phyloP scores from a whole-genome alignment of 2,329 filamentous ascomycete genomes.

The Penicillium expansum region DNA sequence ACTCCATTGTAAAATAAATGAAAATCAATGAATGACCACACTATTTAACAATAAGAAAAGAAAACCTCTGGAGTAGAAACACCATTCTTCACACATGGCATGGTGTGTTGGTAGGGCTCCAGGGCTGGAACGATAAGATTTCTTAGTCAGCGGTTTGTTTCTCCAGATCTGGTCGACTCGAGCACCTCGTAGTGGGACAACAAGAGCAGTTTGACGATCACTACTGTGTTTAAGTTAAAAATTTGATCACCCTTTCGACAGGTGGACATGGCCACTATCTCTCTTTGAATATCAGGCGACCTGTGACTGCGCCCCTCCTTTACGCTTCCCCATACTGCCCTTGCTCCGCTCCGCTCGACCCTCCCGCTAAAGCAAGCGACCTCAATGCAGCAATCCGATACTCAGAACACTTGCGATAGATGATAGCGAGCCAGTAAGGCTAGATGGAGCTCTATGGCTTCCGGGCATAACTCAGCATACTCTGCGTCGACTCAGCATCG shows the following conservation, averaged over 20 bases:
- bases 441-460: slow-evolving; percentile 48
- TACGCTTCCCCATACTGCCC: slow-evolving; percentile 24
- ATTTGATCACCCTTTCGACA: slow-evolving; percentile 1
- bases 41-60: background rate
- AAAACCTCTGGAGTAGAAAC: background rate
- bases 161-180: slow-evolving; percentile 4
- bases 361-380: slow-evolving; percentile 11
- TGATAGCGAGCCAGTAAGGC: slow-evolving; percentile 36
- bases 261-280: slow-evolving; percentile 1
- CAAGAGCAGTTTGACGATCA: slow-evolving; percentile 3
- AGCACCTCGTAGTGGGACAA: slow-evolving; percentile 6
- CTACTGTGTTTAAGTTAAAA: background rate
- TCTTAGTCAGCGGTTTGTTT: slow-evolving; percentile 25
- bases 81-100: background rate
- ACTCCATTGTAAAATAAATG: background rate
- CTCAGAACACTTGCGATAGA: slow-evolving; percentile 30
- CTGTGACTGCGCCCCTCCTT: slow-evolving; percentile 25
- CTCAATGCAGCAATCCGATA: slow-evolving; percentile 34
- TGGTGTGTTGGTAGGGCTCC: background rate
- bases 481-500: slow-evolving; percentile 44
- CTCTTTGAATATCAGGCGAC: slow-evolving; percentile 16
- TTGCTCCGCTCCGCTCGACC: slow-evolving; percentile 24
- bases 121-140: slow-evolving; percentile 1
- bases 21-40: background rate
- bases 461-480: slow-evolving; percentile 43